phyloP scores from a whole-genome alignment of 2,329 filamentous ascomycete genomes.

The Alternaria incomplexa region DNA sequence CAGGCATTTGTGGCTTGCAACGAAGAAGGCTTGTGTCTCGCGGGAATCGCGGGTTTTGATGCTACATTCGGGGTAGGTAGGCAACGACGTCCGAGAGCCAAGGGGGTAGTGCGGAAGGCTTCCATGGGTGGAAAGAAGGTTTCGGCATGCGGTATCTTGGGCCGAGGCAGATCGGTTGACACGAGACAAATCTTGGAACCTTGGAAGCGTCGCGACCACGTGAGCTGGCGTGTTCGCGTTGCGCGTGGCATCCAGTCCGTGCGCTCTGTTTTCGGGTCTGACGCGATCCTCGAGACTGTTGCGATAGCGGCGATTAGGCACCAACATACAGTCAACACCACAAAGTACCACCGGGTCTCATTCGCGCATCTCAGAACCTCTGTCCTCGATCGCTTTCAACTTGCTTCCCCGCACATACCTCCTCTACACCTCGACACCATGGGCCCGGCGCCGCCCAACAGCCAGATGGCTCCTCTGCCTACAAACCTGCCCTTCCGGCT shows the following conservation, averaged over 20 bases:
- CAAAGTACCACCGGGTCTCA: background rate
- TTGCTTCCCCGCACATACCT: background rate
- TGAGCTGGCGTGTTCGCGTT: slow-evolving; percentile 11
- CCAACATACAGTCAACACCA: background rate
- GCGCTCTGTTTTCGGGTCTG: slow-evolving; percentile 4
- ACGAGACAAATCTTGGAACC: background rate
- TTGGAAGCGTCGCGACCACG: background rate
- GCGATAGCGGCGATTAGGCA: background rate
- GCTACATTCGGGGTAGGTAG: background rate
- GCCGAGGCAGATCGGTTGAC: background rate
- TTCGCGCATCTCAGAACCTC: background rate
- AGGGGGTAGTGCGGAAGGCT: background rate
- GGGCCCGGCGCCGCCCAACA: slow-evolving; percentile 53
- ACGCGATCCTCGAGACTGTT: slow-evolving; percentile 4
- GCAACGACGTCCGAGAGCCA: background rate
- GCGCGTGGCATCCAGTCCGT: slow-evolving; percentile 3
- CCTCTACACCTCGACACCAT: slow-evolving; percentile 13
- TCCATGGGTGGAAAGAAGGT: background rate
- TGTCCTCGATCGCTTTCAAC: background rate
- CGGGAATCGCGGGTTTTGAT: background rate
- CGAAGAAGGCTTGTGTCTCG: background rate
- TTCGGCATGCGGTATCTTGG: background rate
- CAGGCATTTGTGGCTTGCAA: slow-evolving; percentile 3
- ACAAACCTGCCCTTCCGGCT: slow-evolving; percentile 88
- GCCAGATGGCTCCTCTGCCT: slow-evolving; percentile 87